Conservation (phyloP, 1,284 basidiomycete genomes). For the Sanghuangporus weigelae region DNA sequence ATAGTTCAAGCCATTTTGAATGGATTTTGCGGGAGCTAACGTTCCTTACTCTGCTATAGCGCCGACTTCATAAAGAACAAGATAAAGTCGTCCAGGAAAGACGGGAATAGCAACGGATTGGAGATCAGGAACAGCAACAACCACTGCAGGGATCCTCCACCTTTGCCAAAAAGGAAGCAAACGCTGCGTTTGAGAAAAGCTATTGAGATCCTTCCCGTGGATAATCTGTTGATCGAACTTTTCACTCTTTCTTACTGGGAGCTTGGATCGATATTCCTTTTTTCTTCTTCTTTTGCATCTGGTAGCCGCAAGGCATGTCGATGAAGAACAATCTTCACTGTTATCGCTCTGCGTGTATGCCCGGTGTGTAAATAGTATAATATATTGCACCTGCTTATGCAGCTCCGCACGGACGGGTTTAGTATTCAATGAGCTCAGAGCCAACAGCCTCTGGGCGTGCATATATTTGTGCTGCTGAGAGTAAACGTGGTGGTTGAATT, state of each 20-base stretch:
- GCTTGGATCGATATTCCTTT: too few species aligned
- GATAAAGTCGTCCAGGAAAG: too few species aligned
- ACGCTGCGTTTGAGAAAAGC: neutral
- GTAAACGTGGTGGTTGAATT: too few species aligned
- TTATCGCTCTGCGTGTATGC: neutral
- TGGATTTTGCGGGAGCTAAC: too few species aligned
- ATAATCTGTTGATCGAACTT: neutral
- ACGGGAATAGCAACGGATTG: neutral
- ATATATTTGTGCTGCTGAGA: too few species aligned
- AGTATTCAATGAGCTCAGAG: neutral
- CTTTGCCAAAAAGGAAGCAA: too few species aligned
- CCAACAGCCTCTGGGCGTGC: neutral
- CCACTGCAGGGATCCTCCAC: too few species aligned
- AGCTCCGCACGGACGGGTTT: neutral
- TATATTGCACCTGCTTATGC: neutral
- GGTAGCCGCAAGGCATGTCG: neutral
- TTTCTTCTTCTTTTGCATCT: neutral
- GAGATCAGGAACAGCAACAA: neutral
- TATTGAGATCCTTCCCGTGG: too few species aligned
- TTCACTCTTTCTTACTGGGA: neutral
- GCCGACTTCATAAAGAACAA: too few species aligned
- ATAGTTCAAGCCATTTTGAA: too few species aligned
- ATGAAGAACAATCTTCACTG: neutral
- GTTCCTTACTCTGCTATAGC: too few species aligned
- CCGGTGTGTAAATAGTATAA: neutral